Evolutionary conservation across 2,329 filamentous ascomycete species (phyloP), one percentile per base, ranked within the genome.

Genomic region (Phialophora expanda): DNA sequence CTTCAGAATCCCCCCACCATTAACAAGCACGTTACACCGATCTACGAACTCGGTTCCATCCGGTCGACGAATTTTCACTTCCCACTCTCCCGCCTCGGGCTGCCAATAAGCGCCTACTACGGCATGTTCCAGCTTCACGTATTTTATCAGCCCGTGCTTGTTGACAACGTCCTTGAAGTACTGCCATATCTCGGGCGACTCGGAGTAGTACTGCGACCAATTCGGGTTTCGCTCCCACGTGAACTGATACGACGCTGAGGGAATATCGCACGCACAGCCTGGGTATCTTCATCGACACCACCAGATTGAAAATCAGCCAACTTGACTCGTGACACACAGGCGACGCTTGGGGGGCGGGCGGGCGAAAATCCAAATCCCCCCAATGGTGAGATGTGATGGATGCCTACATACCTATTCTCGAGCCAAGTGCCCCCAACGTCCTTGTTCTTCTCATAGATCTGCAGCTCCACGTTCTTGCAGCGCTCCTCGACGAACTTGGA

Each of bases 201-300:
- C 50, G 3, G 72, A 71, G 54, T 71, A 74, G 32, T 63, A 70
- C 48, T 68, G 62, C 14, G 58, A 60, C 69, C 69, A 71, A 28
- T 67, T 44, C 7, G 69, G 68, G 30, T 71, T 71, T 2, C 63
- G 60, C 28, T 59, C 70, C 57, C 66, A 71, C 12, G 66, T 69
- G 58, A 66, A 71, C 62, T 84, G 64, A 50, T 71, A 70, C 26
- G 58, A 62, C 12, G 60, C 66, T 11, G 65, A 55, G 8, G 81
- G 81, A 28, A 83, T 81, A 69, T 84, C 80, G 71, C 80, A 80
- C 30, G 78, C 74, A 72, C 80, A 79, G 9, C 79, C 79, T 4
- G 78, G 77, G 61, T 80, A 78, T 61, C 61, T 61, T 22, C 24
- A 14, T n/a, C 53, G 53, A 14, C 17, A 53, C 9, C 22, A 26